Conservation (phyloP, 805 yeast species). For the Candida tibetensis region DNA sequence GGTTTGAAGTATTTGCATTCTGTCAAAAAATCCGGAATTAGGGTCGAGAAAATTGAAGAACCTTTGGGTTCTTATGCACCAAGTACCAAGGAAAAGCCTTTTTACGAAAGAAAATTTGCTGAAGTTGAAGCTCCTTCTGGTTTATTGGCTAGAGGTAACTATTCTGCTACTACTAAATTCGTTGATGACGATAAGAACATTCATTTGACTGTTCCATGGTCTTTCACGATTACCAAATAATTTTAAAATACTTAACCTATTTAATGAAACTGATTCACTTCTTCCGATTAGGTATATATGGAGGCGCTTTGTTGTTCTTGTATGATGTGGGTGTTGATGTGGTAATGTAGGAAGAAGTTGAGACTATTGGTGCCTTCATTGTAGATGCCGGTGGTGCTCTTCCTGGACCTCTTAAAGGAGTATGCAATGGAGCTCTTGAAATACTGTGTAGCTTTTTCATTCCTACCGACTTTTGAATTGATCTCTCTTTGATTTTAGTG, state of each 20-base stretch:
- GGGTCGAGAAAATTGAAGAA: slow-evolving; percentile 82
- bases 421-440: no score
- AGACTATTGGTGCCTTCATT: slow-evolving; percentile 1
- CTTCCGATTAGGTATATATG: slow-evolving; percentile 29
- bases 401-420: no score
- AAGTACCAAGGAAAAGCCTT: slow-evolving; percentile 75
- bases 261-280: slow-evolving; percentile 3
- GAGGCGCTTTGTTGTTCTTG: slow-evolving; percentile 26
- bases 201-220: slow-evolving; percentile 80
- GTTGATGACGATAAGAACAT: slow-evolving; percentile 79
- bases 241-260: slow-evolving; percentile 10
- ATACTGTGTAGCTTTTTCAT: no score
- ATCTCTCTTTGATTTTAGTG: no score
- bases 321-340: background rate
- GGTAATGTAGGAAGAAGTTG: no score
- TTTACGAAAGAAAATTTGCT: slow-evolving; percentile 54
- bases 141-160: slow-evolving; percentile 80
- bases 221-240: slow-evolving; percentile 71
- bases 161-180: slow-evolving; percentile 77
- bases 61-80: slow-evolving; percentile 92
- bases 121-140: slow-evolving; percentile 90
- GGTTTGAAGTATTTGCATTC: slow-evolving; percentile 84
- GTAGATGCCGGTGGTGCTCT: no score
- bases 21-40: slow-evolving; percentile 82
- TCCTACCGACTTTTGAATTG: no score